A percentile compares a stretch with the other conserved stretches of the same genome.
These are phyloP conservation scores for Colletotrichum tanaceti DNA, from an alignment of 2,329 filamentous ascomycete species.

Conservation along the genomic window DNA sequence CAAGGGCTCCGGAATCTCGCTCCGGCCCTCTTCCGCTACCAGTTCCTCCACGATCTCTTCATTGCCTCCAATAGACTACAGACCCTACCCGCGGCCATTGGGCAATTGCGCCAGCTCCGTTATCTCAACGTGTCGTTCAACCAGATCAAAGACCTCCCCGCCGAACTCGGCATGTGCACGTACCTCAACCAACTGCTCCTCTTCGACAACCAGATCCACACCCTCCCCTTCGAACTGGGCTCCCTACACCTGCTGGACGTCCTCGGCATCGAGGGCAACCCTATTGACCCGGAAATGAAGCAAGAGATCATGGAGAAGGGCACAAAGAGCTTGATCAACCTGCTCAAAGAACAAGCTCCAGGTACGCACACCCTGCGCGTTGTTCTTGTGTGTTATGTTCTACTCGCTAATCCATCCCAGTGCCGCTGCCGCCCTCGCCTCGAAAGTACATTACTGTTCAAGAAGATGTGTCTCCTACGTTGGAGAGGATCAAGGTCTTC, in stretches of 20 bases:
- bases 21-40: constrained; percentile 83
- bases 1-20: constrained; percentile 90
- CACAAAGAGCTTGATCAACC: constrained; percentile 84
- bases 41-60: constrained; percentile 91
- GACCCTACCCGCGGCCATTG: constrained; percentile 82
- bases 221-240: constrained; percentile 86
- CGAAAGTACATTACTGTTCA: constrained; percentile 84
- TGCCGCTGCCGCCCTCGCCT: constrained; percentile 79
- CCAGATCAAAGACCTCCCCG: constrained; percentile 81
- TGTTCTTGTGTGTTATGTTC: neutral
- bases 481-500: constrained; percentile 83
- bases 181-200: constrained; percentile 86
- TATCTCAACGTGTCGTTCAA: constrained; percentile 92
- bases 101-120: constrained; percentile 81
- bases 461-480: constrained; percentile 67
- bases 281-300: constrained; percentile 80
- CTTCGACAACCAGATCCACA: constrained; percentile 89
- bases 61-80: constrained; percentile 92
- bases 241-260: constrained; percentile 89
- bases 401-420: constrained; percentile 58
- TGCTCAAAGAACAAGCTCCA: constrained; percentile 85
- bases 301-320: constrained; percentile 87
- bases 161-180: constrained; percentile 96
- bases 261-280: constrained; percentile 93
- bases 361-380: constrained; percentile 65